Base-by-base conservation (phyloP, 805 yeast genomes). In the Suhomyces vadensis region DNA sequence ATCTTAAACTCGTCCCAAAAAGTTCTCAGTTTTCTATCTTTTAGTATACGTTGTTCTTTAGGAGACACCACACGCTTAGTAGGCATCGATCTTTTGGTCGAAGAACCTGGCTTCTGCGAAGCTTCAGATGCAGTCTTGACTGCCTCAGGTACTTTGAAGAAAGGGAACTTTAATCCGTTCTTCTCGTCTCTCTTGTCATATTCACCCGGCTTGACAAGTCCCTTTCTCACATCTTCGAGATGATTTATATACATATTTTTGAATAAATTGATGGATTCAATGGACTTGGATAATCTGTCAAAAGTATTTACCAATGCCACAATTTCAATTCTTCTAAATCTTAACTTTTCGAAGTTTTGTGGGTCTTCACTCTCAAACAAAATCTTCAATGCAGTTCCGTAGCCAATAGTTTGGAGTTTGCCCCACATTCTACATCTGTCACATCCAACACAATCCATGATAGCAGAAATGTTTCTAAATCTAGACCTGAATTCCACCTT, bases 371-470 rank as follows among this genome's bases (percentile, higher is more conserved):
- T 78, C 62, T 92, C 98, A 62, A 94, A 89, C 47, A 94, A 71
- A 19, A 92, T 78, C 63, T 94, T 94, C 58, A 94, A 77, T 1
- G 97, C 95, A 6, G 99, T 94, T 14, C 97, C 99, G 64, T 94
- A 94, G 16, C 99, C 99, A 11, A 94, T 88, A 1, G 96, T 89
- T 70, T 94, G 99, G 23, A 94, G 79, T 65, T 94, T 94, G 7
- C 99, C 99, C 99, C 99, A 94, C 66, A 94, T 73, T 57, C 97
- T 79, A 65, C 99, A 94, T 60, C 97, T 77, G 62, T 94, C 99
- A 71, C 99, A 94, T 29, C 96, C 97, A 31, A 94, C 98, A 70
- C 99, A 94, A 64, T 92, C 97, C 97, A 94, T 94, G 35, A 94
- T 81, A 40, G 87, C 84, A 16, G 95, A 83, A 19, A 94, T 95